Conservation (phyloP, 2,329 filamentous ascomycete genomes). For the Thielaviopsis euricoi region DNA sequence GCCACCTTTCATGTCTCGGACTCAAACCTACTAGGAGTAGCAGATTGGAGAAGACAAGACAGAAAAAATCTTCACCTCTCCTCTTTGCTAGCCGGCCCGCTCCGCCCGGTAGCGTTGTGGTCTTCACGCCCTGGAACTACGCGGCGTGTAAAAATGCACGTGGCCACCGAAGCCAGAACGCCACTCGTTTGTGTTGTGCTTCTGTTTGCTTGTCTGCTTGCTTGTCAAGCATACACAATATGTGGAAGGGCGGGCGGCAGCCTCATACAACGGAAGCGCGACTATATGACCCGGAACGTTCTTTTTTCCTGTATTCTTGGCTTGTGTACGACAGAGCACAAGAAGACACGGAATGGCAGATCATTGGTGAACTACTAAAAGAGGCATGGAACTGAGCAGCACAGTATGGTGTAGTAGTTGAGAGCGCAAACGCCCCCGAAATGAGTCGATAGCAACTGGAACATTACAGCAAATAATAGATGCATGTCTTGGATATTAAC, state of each 20-base stretch:
- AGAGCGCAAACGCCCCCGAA: too few relatives aligned
- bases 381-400: too few relatives aligned
- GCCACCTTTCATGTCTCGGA: too few relatives aligned
- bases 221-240: not conserved
- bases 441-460: too few relatives aligned
- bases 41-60: too few relatives aligned
- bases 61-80: too few relatives aligned
- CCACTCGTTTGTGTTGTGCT: not conserved
- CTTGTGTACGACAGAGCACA: not conserved
- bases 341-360: not conserved
- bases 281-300: not conserved
- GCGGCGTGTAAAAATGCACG: not conserved
- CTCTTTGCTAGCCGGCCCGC: not conserved
- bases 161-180: not conserved
- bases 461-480: too few relatives aligned
- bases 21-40: too few relatives aligned
- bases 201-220: not conserved
- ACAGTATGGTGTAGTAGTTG: too few relatives aligned
- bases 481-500: too few relatives aligned
- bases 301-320: not conserved
- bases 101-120: not conserved
- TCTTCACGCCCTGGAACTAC: not conserved
- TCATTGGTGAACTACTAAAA: not conserved
- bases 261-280: not conserved
- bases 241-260: not conserved